Conservation (phyloP, 768 basidiomycete genomes). For the Pisolithus sp. region DNA sequence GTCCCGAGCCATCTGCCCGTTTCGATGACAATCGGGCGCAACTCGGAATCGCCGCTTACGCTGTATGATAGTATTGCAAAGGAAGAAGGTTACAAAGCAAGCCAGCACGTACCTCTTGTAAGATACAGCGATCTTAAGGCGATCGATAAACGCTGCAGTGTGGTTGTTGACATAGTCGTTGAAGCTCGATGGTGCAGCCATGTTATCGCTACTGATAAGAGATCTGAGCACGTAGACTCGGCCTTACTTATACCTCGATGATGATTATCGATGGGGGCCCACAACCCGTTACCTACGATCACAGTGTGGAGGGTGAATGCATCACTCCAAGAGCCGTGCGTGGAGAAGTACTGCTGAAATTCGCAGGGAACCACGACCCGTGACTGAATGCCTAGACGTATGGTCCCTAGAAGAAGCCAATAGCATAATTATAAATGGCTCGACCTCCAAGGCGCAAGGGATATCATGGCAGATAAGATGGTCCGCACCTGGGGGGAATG, state of each 20-base stretch:
- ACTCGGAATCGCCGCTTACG: not conserved
- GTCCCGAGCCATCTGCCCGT: not conserved
- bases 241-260: not conserved
- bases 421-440: too few species aligned
- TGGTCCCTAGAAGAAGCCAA: too few species aligned
- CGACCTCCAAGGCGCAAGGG: too few species aligned
- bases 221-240: not conserved
- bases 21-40: not conserved
- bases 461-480: too few species aligned
- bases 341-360: too few species aligned
- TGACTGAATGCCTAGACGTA: too few species aligned
- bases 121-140: not conserved
- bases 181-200: not conserved
- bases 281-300: too few species aligned
- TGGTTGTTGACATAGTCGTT: not conserved
- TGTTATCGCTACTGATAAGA: not conserved
- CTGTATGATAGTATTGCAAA: not conserved
- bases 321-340: too few species aligned
- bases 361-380: too few species aligned
- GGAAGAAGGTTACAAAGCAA: not conserved
- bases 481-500: too few species aligned
- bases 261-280: not conserved
- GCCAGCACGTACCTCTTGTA: not conserved
- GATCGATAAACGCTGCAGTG: not conserved
- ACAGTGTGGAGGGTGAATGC: too few species aligned